These are phyloP conservation scores for Fusarium buxicola DNA, from an alignment of 2,329 filamentous ascomycete genomes.

Conservation along the genomic window DNA sequence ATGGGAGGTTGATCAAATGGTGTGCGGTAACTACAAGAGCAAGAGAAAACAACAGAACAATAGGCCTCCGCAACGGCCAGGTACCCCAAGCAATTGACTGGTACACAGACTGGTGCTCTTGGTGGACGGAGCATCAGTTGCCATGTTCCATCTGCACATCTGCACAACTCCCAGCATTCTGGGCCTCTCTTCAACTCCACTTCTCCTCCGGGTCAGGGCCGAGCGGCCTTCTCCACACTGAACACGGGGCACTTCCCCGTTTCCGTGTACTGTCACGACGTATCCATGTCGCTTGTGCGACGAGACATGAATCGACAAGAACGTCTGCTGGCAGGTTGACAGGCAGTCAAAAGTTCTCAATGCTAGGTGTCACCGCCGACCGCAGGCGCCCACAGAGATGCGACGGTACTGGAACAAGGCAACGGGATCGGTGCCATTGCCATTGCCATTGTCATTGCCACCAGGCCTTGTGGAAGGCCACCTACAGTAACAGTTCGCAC, in stretches of 20 bases:
- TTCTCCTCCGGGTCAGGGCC: background rate
- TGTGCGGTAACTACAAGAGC: slow-evolving; percentile 18
- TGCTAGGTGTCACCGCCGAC: slow-evolving; percentile 3
- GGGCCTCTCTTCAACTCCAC: slow-evolving; percentile 1
- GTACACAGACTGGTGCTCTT: background rate
- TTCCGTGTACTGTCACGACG: background rate
- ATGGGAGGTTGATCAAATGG: slow-evolving; percentile 4
- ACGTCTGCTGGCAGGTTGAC: background rate
- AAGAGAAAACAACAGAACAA: background rate
- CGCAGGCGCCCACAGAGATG: slow-evolving; percentile 1
- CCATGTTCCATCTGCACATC: slow-evolving; percentile 3
- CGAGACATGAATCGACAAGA: slow-evolving; percentile 5
- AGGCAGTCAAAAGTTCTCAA: slow-evolving; percentile 1
- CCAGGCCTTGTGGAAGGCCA: background rate
- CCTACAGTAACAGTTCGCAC: background rate
- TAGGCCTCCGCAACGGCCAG: background rate
- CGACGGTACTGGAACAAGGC: no score
- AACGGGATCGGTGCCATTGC: background rate
- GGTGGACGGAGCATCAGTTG: background rate
- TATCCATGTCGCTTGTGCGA: slow-evolving; percentile 12
- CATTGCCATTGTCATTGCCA: slow-evolving; percentile 2
- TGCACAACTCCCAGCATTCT: slow-evolving; percentile 9
- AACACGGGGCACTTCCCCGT: slow-evolving; percentile 4
- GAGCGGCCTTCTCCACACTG: slow-evolving; percentile 8
- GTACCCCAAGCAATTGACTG: background rate